Evolutionary conservation across 768 basidiomycete genomes (phyloP).

Genomic region (Termitomyces sp.): DNA sequence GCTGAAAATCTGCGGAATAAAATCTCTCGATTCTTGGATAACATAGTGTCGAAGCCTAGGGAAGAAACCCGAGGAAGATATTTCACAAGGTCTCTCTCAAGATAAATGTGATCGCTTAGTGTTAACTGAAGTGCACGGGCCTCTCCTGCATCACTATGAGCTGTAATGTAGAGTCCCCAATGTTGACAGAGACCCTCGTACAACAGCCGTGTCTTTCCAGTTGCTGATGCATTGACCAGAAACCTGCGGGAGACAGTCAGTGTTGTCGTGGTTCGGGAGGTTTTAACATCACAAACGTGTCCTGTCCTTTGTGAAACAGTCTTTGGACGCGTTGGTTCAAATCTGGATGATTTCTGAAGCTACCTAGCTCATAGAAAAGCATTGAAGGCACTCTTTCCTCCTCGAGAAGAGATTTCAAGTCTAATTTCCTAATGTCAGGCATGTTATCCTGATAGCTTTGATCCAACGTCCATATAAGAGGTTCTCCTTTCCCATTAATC

Average conservation of each 20-base stretch:
- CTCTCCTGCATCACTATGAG: not conserved
- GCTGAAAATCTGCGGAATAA: not conserved
- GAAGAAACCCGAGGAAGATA: not conserved
- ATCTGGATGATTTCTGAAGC: not conserved
- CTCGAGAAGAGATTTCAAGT: not conserved
- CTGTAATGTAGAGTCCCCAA: constrained; percentile 2
- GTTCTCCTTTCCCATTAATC: not conserved
- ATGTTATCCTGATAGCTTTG: not conserved
- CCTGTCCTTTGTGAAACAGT: not conserved
- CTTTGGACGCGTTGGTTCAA: not conserved
- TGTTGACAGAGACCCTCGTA: constrained; percentile 1
- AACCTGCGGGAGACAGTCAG: not conserved
- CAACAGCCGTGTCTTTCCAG: constrained; percentile 1
- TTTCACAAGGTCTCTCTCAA: not conserved
- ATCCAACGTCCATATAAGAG: not conserved
- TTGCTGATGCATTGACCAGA: constrained; percentile 1
- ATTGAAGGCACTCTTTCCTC: not conserved
- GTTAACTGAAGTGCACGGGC: not conserved
- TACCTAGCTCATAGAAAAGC: not conserved
- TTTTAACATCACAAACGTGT: not conserved
- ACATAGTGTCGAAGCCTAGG: not conserved
- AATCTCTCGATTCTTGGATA: not conserved
- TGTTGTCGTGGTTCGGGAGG: not conserved
- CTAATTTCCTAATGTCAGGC: not conserved
- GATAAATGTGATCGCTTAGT: not conserved